Base-by-base conservation (phyloP, 2,329 filamentous ascomycete genomes). In the Lecanicillium sp. region DNA sequence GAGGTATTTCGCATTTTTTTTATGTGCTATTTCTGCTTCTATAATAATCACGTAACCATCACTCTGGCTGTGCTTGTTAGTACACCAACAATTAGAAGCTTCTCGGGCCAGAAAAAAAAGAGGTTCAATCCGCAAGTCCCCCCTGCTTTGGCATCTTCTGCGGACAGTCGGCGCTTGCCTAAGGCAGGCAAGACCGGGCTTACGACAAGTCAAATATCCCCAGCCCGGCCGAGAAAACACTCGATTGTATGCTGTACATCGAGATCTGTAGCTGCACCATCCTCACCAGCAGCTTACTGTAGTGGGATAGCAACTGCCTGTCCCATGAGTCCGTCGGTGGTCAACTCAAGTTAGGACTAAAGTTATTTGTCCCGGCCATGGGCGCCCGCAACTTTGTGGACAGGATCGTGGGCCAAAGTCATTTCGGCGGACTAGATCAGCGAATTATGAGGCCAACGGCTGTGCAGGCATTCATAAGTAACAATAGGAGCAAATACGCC, bases 261-360 rank as follows among this genome's bases (percentile, higher is more conserved):
- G 30, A 44, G 41, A 44, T 44, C 32, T 35, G 30, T 11, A 21
- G 10, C 29, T 44, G 2, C 20, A 7, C 10, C 14, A 10, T 24
- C 8, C 21, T 11, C 1, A 3, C 8, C 26, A n/a, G 21, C 35
- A 33, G 41, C 15, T 27, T 4, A 26, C 15, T 36, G 35, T 26
- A 11, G 27, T 8, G n/a, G 41, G 26, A 8, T 19, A 19, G n/a
- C n/a, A n/a, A n/a, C n/a, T n/a, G n/a, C n/a, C n/a, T n/a, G n/a
- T n/a, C n/a, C n/a, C n/a, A n/a, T n/a, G n/a, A n/a, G n/a, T 8
- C 10, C 21, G 14, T 14, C 5, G 3, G 33, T n/a, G n/a, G n/a
- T n/a, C n/a, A n/a, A n/a, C n/a, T n/a, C 21, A 36, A 36, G 19
- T 11, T 8, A 29, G 35, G 42, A 44, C 42, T 44, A 44, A 44